phyloP scores from a whole-genome alignment of 768 basidiomycete species.

The Leccinum pellstonianum region DNA sequence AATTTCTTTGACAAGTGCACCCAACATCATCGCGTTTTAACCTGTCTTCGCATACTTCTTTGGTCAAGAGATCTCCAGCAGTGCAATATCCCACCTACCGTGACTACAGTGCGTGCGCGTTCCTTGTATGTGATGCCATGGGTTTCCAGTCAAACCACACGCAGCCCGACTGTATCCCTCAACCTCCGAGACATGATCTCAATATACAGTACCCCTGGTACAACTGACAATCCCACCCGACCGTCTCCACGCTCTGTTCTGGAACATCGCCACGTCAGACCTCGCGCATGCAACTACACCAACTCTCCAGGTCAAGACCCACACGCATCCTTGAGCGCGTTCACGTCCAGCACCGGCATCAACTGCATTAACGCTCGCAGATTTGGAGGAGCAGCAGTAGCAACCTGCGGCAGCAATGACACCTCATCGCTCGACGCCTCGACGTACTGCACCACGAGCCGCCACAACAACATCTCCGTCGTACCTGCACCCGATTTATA shows the following conservation, averaged over 20 bases:
- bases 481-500: slow-evolving; percentile 40
- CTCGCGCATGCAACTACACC: neutral
- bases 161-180: slow-evolving; percentile 60
- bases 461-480: slow-evolving; percentile 79
- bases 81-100: too few species aligned
- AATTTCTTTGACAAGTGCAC: too few species aligned
- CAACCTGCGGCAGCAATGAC: neutral
- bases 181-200: slow-evolving; percentile 74
- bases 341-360: slow-evolving; percentile 55
- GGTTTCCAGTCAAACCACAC: slow-evolving; percentile 20
- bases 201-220: slow-evolving; percentile 59
- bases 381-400: slow-evolving; percentile 18
- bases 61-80: too few species aligned
- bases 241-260: slow-evolving; percentile 41
- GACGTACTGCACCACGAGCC: slow-evolving; percentile 70
- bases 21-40: too few species aligned
- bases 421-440: slow-evolving; percentile 25
- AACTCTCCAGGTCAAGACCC: slow-evolving; percentile 51
- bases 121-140: too few species aligned
- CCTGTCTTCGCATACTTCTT: too few species aligned
- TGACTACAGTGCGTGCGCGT: too few species aligned
- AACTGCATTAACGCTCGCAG: slow-evolving; percentile 53
- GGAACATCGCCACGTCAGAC: neutral
- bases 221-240: slow-evolving; percentile 55
- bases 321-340: slow-evolving; percentile 56